Percentiles rank a stretch among this genome's conserved stretches.
These are phyloP conservation scores for Micractinium conductrix DNA, from an alignment of 139 green algal genomes.

Conservation along the genomic window DNA sequence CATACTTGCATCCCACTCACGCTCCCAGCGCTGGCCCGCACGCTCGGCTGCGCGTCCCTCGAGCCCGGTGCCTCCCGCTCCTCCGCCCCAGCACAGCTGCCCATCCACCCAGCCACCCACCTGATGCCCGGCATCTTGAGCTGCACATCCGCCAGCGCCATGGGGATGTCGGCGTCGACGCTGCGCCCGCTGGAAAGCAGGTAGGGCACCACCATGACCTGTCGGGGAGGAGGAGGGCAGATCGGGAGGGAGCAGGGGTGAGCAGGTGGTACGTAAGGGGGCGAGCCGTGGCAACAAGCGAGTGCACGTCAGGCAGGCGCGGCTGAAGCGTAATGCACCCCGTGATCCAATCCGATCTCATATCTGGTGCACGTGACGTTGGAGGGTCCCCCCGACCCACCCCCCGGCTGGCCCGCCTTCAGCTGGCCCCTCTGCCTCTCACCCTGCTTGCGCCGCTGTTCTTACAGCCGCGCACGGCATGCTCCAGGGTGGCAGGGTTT, in stretches of 20 bases:
- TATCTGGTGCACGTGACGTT: no score
- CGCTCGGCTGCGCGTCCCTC: no score
- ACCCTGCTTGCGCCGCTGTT: conserved; percentile 1
- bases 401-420: not conserved
- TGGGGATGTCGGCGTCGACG: not conserved
- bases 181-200: not conserved
- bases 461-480: not conserved
- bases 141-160: not conserved
- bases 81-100: not conserved
- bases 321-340: no score
- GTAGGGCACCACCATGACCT: conserved; percentile 15
- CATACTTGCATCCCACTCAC: no score
- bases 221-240: not conserved
- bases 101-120: not conserved
- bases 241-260: no score
- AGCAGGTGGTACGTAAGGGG: not conserved
- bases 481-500: not conserved
- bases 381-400: not conserved
- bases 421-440: not conserved
- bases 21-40: no score
- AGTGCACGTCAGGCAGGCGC: no score
- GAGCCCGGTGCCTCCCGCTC: no score
- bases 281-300: no score
- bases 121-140: conserved; percentile 4
- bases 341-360: no score